A percentile compares a stretch with the other conserved stretches of the same genome.
These are phyloP conservation scores for Colletotrichum karsti DNA, from an alignment of 2,329 filamentous ascomycete genomes.

Conservation along the genomic window DNA sequence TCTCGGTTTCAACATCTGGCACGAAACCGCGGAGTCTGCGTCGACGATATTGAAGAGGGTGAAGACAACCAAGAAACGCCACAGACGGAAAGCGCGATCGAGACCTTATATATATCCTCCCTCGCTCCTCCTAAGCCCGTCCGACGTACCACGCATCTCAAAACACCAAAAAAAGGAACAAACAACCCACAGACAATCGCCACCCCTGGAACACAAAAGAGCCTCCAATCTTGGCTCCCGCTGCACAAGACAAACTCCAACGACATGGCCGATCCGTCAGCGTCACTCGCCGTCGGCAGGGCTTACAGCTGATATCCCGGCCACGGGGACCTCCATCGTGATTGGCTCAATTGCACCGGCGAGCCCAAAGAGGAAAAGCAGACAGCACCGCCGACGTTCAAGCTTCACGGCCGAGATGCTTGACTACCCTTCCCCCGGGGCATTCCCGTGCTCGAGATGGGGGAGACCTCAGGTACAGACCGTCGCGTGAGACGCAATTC, in stretches of 20 bases:
- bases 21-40: too few relatives aligned
- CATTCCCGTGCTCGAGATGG: too few relatives aligned
- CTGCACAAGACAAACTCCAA: neutral
- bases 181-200: neutral
- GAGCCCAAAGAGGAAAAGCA: neutral
- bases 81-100: too few relatives aligned
- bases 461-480: too few relatives aligned
- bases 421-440: too few relatives aligned
- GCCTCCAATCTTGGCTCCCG: constrained; percentile 29
- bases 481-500: too few relatives aligned
- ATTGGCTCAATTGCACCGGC: neutral
- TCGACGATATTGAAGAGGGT: too few relatives aligned
- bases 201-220: neutral
- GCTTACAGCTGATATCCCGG: neutral
- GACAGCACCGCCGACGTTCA: neutral
- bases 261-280: neutral
- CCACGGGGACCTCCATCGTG: neutral
- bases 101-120: too few relatives aligned
- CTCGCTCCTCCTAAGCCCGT: too few relatives aligned
- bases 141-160: neutral
- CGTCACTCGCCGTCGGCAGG: neutral
- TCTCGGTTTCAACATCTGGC: too few relatives aligned
- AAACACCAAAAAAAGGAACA: neutral
- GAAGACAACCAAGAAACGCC: too few relatives aligned
- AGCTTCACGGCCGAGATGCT: too few relatives aligned